Base-by-base conservation (phyloP, 75 land plant species). In the Cunninghamia lanceolata region DNA sequence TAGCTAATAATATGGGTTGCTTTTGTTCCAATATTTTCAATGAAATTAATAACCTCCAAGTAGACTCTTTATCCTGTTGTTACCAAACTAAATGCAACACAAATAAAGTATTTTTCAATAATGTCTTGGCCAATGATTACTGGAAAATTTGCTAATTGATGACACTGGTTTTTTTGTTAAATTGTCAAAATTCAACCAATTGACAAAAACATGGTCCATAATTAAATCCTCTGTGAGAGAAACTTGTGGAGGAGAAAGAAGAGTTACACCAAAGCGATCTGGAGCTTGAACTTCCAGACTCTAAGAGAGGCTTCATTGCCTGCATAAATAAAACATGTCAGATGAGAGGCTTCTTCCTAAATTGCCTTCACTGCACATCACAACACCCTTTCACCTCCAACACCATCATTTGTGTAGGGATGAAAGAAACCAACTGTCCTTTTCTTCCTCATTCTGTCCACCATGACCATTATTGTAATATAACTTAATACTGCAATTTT, bases 401-500 rank as follows among this genome's bases (percentile, higher is more conserved):
- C 99, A 74, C 99, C 99, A 87, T 98, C 99, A 86, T 98, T 95
- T 40, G 99, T 98, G 94, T 92, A 98, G 14, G 99, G 99, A 83
- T 98, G 99, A 86, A 98, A 98, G 91, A 98, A 96, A 13, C 88
- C 99, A 14, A 94, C 95, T 4, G 93, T 92, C 17, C 40, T 71
- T 56, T 86, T 85, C 56, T 84, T 85, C 81, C 87, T 84, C 83
- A 68, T 86, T 68, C 89, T 74, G 86, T 95, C 80, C 43, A 80
- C 74, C 68, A 59, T 59, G 17, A 59, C 68, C 68, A 59, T 59
- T 59, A 59, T 19, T 59, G 28, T 25, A 59, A 59, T 59, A 25
- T 59, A 59, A 59, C 68, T 19, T 25, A 59, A 59, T 21, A 59
- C 68, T 6, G 6, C 68, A 59, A 59, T 59, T 19, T 5, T 1